phyloP scores from a whole-genome alignment of 2,329 filamentous ascomycete species.

The Aspergillus pseudoviridinutans region DNA sequence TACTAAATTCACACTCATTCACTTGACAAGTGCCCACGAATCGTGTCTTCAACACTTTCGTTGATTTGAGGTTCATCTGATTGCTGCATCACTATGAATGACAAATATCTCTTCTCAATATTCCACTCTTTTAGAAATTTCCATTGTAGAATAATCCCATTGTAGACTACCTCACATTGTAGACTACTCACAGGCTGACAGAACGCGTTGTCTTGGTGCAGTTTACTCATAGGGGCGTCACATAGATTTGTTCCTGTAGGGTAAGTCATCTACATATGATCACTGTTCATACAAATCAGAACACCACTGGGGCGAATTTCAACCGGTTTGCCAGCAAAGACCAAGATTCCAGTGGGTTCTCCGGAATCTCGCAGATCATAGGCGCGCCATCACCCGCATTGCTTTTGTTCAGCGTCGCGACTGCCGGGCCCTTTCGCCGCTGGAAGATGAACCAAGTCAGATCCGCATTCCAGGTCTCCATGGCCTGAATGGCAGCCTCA shows the following conservation, averaged over 20 bases:
- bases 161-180: neutral
- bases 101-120: neutral
- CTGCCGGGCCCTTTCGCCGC: constrained; percentile 12
- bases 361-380: constrained; percentile 7
- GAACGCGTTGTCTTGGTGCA: too few relatives aligned
- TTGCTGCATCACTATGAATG: neutral
- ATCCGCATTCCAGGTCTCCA: constrained; percentile 41
- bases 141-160: neutral
- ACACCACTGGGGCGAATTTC: constrained; percentile 28
- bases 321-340: constrained; percentile 29
- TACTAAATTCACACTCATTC: neutral
- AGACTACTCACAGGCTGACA: neutral
- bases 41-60: neutral
- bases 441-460: constrained; percentile 41
- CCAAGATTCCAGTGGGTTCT: constrained; percentile 8
- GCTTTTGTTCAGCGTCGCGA: constrained; percentile 29
- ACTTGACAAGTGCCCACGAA: neutral
- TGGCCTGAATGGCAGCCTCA: constrained; percentile 31
- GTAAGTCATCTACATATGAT: neutral
- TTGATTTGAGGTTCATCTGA: neutral
- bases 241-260: neutral
- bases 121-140: neutral
- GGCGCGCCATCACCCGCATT: constrained; percentile 7
- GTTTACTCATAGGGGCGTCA: neutral
- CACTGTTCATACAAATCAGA: constrained; percentile 6